Conservation (phyloP, 331 rosid species). For the Telfairia occidentalis region DNA sequence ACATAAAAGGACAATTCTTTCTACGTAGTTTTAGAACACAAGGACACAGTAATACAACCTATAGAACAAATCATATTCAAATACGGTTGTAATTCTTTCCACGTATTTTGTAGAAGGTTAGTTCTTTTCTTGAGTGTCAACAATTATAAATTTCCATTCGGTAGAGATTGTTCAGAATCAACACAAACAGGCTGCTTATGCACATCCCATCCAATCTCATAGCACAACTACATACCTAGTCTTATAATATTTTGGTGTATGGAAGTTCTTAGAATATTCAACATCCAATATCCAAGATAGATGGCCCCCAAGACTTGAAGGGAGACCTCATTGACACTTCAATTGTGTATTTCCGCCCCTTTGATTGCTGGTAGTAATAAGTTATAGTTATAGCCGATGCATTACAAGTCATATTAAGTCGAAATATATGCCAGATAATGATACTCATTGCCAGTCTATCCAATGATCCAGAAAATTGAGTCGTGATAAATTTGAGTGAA, state of each 20-base stretch:
- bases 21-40: background rate
- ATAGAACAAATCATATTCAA: no score
- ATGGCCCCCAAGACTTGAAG: background rate
- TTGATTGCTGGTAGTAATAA: background rate
- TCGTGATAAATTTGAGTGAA: background rate
- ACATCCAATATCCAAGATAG: background rate
- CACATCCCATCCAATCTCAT: background rate
- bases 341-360: background rate
- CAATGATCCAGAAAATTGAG: background rate
- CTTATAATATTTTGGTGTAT: background rate
- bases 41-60: no score
- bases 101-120: background rate
- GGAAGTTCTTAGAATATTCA: background rate
- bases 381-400: background rate
- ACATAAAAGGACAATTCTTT: background rate
- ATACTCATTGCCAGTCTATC: background rate
- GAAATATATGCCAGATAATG: background rate
- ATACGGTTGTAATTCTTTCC: no score
- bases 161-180: background rate
- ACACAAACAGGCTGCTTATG: background rate
- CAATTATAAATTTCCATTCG: background rate
- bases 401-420: background rate
- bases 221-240: background rate
- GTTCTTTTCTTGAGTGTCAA: background rate
- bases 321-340: background rate